These are phyloP conservation scores for Trypanosoma vivax DNA, from an alignment of 208 protist species.

Conservation along the genomic window DNA sequence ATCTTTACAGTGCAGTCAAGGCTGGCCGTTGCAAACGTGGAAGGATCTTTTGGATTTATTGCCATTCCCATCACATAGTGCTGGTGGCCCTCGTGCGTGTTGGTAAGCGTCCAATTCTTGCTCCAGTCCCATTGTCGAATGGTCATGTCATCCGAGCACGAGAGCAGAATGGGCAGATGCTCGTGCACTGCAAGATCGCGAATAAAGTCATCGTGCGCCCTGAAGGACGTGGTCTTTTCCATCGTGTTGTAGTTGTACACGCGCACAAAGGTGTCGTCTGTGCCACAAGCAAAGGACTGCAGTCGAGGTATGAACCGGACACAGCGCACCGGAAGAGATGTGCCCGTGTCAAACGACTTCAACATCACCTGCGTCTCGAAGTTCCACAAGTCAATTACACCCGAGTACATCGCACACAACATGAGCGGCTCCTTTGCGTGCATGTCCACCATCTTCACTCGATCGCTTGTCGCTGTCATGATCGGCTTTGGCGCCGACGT, in stretches of 20 bases:
- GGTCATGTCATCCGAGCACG: slow-evolving; percentile 97
- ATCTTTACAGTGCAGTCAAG: slow-evolving; percentile 97
- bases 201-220: slow-evolving; percentile 97
- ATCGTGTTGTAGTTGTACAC: slow-evolving; percentile 99
- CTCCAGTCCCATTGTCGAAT: slow-evolving; percentile 99
- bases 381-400: slow-evolving; percentile 96
- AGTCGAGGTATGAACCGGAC: slow-evolving; percentile 96
- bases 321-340: slow-evolving; percentile 89
- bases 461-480: slow-evolving; percentile 88
- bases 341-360: slow-evolving; percentile 96
- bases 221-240: slow-evolving; percentile 95
- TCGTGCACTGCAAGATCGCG: slow-evolving; percentile 97
- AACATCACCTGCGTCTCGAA: slow-evolving; percentile 94
- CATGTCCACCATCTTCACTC: slow-evolving; percentile 98
- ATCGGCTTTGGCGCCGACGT: slow-evolving; percentile 6
- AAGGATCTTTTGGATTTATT: slow-evolving; percentile 98
- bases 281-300: slow-evolving; percentile 95
- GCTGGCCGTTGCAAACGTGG: slow-evolving; percentile 97
- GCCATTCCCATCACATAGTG: slow-evolving; percentile 98
- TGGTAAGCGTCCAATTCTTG: slow-evolving; percentile 88
- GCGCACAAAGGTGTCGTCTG: slow-evolving; percentile 93
- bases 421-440: slow-evolving; percentile 98
- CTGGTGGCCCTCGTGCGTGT: slow-evolving; percentile 96
- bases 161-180: slow-evolving; percentile 92
- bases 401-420: slow-evolving; percentile 91